Conservation (phyloP, 2,329 filamentous ascomycete species). For the Neoarthrinium moseri region DNA sequence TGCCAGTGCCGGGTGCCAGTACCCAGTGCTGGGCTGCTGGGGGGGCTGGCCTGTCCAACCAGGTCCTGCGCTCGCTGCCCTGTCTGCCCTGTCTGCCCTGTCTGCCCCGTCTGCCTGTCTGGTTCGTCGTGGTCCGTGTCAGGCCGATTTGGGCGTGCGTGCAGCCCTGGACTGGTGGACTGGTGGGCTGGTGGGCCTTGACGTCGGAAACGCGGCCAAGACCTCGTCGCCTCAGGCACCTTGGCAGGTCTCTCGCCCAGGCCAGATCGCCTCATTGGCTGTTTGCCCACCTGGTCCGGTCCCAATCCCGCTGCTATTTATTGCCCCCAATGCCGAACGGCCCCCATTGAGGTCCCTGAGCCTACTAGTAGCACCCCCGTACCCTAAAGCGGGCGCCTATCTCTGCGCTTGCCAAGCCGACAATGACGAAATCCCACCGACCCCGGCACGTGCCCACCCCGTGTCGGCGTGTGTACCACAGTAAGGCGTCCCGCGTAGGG, state of each 20-base stretch:
- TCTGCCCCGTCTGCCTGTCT: too few relatives aligned
- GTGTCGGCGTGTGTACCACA: too few relatives aligned
- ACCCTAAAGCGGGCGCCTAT: not conserved
- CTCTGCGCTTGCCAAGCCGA: not conserved
- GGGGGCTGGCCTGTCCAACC: too few relatives aligned
- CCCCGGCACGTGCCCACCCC: constrained; percentile 1
- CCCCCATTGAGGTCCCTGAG: not conserved
- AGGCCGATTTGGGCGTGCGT: not conserved
- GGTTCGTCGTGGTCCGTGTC: constrained; percentile 1
- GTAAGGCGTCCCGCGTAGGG: too few relatives aligned
- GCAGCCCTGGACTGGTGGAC: not conserved
- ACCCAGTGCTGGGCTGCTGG: not conserved
- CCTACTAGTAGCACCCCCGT: not conserved
- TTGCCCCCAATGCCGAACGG: not conserved
- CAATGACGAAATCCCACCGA: not conserved
- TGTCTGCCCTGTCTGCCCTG: too few relatives aligned
- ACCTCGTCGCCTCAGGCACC: not conserved
- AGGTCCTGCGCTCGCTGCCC: too few relatives aligned
- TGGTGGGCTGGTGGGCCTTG: too few relatives aligned
- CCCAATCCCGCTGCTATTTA: not conserved
- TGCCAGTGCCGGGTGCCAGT: not conserved
- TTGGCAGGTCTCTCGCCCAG: not conserved
- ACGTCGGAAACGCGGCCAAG: not conserved
- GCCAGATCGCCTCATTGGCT: not conserved
- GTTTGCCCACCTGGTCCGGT: not conserved